Conservation (phyloP, 805 yeast species). For the Yarrowia divulgata region DNA sequence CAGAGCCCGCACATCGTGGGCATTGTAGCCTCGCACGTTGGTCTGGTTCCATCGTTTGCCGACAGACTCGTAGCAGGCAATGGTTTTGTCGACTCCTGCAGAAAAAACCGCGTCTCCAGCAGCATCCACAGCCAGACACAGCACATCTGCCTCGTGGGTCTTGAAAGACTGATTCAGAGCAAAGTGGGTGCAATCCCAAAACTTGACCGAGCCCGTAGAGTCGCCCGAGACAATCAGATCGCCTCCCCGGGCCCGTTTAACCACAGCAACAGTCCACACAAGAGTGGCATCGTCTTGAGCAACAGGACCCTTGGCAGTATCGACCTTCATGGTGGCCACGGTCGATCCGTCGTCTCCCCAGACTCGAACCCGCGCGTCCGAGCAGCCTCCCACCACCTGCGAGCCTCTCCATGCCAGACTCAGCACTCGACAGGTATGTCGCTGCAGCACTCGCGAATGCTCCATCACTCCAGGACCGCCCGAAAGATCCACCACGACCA, state of each 20-base stretch:
- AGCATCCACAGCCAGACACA: conserved; percentile 69
- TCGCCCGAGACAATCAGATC: conserved; percentile 82
- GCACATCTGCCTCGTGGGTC: conserved; percentile 89
- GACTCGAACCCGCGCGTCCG: conserved; percentile 88
- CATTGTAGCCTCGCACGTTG: conserved; percentile 79
- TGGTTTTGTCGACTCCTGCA: conserved; percentile 94
- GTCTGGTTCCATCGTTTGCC: conserved; percentile 74
- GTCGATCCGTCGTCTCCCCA: conserved; percentile 77
- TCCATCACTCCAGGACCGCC: conserved; percentile 88
- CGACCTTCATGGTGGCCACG: conserved; percentile 88
- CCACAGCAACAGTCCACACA: conserved; percentile 82
- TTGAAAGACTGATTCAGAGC: conserved; percentile 81
- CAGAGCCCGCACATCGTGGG: conserved; percentile 83
- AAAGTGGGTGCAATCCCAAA: conserved; percentile 85
- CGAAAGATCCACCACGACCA: conserved; percentile 80
- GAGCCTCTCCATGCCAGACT: conserved; percentile 77
- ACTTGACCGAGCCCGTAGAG: conserved; percentile 90
- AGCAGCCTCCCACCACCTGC: conserved; percentile 87
- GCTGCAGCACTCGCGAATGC: conserved; percentile 74
- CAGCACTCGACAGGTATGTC: conserved; percentile 83
- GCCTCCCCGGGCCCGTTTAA: conserved; percentile 65
- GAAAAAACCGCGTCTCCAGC: conserved; percentile 72
- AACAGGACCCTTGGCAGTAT: conserved; percentile 67
- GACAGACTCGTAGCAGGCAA: conserved; percentile 70
- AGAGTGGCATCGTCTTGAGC: conserved; percentile 70